Evolutionary conservation across 305 asterid genomes (phyloP), one percentile per base, ranked within the genome.

Genomic region (Fraxinus sp.): DNA sequence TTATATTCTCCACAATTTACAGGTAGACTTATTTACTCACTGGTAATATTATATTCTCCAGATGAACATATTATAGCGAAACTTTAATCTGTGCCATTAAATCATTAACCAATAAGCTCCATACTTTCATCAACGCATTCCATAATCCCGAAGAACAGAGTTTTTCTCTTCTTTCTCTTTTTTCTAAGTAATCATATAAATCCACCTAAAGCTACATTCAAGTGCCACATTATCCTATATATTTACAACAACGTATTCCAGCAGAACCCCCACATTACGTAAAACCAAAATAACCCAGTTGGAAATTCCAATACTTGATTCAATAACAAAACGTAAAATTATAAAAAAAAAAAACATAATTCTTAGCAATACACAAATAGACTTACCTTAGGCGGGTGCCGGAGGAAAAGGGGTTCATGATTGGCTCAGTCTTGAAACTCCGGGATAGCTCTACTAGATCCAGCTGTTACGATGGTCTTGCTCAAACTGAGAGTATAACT

Each of bases 381-480:
- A 79, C 87, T 72, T 77, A 91, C 98, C 98, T 93, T 84, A 94
- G 89, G 85, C 97, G 97, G 37, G 98, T 91, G 90, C 95, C 95
- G 82, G 98, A 93, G 20, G 97, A 92, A 84, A 94, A 94, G 52
- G 97, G 97, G 89, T 93, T 93, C 98, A 95, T 95, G 92, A 89
- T 88, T 90, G 92, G 83, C 83, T 86, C 90, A 52, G 85, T 79
- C 75, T 82, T 80, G 82, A 89, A 89, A 86, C 90, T 88, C 87
- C 92, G 86, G 62, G 91, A 90, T 75, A 90, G 87, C 88, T 88
- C 88, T 80, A 90, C 84, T 86, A 91, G 97, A 92, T 92, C 93
- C 93, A 91, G 90, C 89, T 85, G 79, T 22, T 46, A 66, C 8
- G 43, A 28, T 22, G 80, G 10, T 70, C 46, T 36, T 52, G 83